These are phyloP conservation scores for Ophiostoma himal-ulmi DNA, from an alignment of 2,329 filamentous ascomycete genomes.

Conservation along the genomic window DNA sequence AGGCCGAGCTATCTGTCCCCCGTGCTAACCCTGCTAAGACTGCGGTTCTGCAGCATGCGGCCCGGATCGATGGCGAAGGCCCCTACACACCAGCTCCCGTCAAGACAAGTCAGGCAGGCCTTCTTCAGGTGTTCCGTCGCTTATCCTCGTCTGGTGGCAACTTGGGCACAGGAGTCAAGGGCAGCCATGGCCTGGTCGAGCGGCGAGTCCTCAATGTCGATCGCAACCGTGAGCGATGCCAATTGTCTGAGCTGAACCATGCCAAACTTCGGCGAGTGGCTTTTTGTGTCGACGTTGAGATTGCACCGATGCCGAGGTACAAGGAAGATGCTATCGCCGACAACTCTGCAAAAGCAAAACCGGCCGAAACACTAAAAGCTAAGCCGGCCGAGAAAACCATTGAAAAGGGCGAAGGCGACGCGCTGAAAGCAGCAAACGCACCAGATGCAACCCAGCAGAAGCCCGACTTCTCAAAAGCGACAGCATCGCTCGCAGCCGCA, in stretches of 20 bases:
- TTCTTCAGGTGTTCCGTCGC: constrained; percentile 76
- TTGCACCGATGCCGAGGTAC: constrained; percentile 80
- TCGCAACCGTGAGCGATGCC: constrained; percentile 68
- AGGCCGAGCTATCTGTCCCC: constrained; percentile 43
- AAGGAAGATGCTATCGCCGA: constrained; percentile 51
- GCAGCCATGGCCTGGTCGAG: constrained; percentile 66
- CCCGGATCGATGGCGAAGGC: constrained; percentile 52
- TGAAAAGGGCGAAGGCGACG: constrained; percentile 68
- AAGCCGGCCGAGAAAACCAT: constrained; percentile 43
- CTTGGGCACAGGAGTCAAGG: constrained; percentile 43
- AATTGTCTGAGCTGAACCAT: constrained; percentile 70
- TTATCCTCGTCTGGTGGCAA: constrained; percentile 59
- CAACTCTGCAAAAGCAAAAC: constrained; percentile 41
- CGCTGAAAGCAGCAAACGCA: constrained; percentile 60
- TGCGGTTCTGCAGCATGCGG: constrained; percentile 53
- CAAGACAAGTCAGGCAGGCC: constrained; percentile 56
- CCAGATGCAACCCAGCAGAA: constrained; percentile 27
- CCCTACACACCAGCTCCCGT: constrained; percentile 72
- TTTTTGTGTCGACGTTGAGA: constrained; percentile 96
- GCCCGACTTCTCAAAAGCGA: neutral
- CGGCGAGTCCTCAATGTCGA: constrained; percentile 82
- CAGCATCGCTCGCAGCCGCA: neutral
- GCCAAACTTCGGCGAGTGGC: constrained; percentile 80
- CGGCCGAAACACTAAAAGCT: neutral
- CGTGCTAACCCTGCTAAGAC: constrained; percentile 49